These are phyloP conservation scores for Trichoderma aggressivum DNA, from an alignment of 2,329 filamentous ascomycete species.

Conservation along the genomic window DNA sequence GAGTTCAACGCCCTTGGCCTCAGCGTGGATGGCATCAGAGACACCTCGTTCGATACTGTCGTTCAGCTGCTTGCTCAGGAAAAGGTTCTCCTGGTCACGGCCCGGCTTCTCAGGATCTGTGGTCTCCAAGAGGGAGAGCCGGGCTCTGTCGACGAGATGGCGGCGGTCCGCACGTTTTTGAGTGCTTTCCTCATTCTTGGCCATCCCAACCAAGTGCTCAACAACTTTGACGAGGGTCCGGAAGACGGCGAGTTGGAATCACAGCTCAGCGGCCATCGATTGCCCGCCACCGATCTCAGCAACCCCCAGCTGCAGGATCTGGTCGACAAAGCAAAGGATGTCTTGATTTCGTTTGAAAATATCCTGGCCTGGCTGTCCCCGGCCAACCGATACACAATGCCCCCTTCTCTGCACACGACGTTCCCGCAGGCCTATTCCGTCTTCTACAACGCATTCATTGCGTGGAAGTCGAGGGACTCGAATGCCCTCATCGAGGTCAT, in stretches of 20 bases:
- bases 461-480: constrained; percentile 80
- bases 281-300: constrained; percentile 47
- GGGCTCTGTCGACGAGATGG: constrained; percentile 64
- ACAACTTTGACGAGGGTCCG: constrained; percentile 63
- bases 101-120: constrained; percentile 65
- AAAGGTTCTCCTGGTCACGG: constrained; percentile 62
- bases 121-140: constrained; percentile 63
- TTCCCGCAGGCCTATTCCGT: constrained; percentile 68
- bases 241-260: constrained; percentile 51
- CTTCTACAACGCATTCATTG: constrained; percentile 75
- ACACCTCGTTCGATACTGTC: constrained; percentile 71
- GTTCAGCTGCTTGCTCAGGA: constrained; percentile 65
- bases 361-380: constrained; percentile 63
- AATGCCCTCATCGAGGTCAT: constrained; percentile 76
- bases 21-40: constrained; percentile 66
- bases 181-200: constrained; percentile 77
- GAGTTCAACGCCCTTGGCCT: constrained; percentile 65
- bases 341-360: constrained; percentile 75
- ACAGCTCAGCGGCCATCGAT: constrained; percentile 28
- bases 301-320: constrained; percentile 67
- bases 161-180: constrained; percentile 70
- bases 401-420: constrained; percentile 57
- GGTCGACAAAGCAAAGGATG: constrained; percentile 72
- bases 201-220: constrained; percentile 74
- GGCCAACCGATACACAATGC: constrained; percentile 64